A percentile compares a stretch with the other conserved stretches of the same genome.
Conservation (phyloP, 306 rosid genomes). For the Prunus salicina region DNA sequence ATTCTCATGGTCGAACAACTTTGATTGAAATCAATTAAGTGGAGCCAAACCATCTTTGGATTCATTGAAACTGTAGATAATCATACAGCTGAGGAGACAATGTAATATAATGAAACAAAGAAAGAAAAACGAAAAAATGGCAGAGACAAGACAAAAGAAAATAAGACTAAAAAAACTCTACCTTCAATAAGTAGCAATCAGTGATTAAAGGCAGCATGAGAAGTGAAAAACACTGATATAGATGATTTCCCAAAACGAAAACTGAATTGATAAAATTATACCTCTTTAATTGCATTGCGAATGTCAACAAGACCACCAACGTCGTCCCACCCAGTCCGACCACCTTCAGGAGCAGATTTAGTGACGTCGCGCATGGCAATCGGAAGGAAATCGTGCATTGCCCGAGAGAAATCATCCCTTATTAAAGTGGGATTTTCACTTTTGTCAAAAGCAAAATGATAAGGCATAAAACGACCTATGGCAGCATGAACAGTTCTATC, state of each 20-base stretch:
- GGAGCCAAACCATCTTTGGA: too few relatives aligned
- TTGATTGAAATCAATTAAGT: too few relatives aligned
- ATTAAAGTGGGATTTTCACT: constrained; percentile 59
- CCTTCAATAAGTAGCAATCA: not conserved
- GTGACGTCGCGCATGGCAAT: constrained; percentile 94
- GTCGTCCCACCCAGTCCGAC: constrained; percentile 92
- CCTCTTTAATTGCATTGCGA: constrained; percentile 84
- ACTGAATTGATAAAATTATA: constrained; percentile 4
- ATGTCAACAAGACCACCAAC: constrained; percentile 93
- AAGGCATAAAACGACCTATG: constrained; percentile 65
- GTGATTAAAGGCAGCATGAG: not conserved
- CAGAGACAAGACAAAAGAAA: too few relatives aligned
- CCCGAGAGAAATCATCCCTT: constrained; percentile 73
- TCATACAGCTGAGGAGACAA: too few relatives aligned
- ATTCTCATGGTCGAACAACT: too few relatives aligned
- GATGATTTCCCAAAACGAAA: not conserved
- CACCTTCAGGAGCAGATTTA: constrained; percentile 68
- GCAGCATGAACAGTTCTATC: constrained; percentile 94
- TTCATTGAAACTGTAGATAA: too few relatives aligned
- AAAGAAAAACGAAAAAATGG: too few relatives aligned
- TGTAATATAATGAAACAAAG: too few relatives aligned
- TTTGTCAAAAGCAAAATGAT: constrained; percentile 33
- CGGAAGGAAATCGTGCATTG: constrained; percentile 91
- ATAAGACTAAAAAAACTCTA: too few relatives aligned
- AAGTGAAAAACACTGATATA: not conserved